Evolutionary conservation across 495 filamentous ascomycete species (phyloP), one percentile per base, ranked within the genome.

Genomic region (Lepraria neglecta): DNA sequence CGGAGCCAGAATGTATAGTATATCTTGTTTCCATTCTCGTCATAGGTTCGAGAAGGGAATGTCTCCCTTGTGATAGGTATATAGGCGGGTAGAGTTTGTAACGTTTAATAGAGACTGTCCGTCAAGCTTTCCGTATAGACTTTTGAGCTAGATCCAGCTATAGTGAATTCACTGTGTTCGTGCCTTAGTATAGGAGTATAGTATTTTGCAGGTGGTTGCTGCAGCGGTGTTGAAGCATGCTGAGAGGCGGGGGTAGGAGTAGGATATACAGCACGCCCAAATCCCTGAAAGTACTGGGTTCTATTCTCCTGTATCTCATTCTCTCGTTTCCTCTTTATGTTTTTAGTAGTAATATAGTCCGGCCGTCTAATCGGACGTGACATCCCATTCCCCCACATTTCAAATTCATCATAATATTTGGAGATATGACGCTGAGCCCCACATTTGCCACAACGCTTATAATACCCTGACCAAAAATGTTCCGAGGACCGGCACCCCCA

Each of bases 1-100:
- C 51, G 51, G 17, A 54, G 51, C 51, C 51, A 54, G 51, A 35
- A 54, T 10, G 51, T 54, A 19, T 28, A 54, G 51, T 54, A 54
- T 2, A 54, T 24, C 51, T 54, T 54, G n/a, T 54, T 33, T 12
- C 51, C 51, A 24, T 54, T 38, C 6, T 17, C 15, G 31, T 33
- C 51, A 33, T 54, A 15, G 17, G 19, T 4, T 19, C n/a, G 28
- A 12, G 6, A 1, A 4, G 51, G 51, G 31, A 35, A 35, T 15
- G 28, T 4, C 10, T 54, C 17, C 51, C 6, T 21, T 53, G 51
- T 38, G 19, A 33, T 33, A 28, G 28, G 51, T n/a, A 31, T 15
- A 33, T 53, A n/a, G 24, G 28, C 33, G 6, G 51, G 51, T 6
- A 3, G 51, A 2, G n/a, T 33, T 53, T 2, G 51, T 12, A 15